phyloP scores from a whole-genome alignment of 139 green algal species.

The Chlorella sp. region DNA sequence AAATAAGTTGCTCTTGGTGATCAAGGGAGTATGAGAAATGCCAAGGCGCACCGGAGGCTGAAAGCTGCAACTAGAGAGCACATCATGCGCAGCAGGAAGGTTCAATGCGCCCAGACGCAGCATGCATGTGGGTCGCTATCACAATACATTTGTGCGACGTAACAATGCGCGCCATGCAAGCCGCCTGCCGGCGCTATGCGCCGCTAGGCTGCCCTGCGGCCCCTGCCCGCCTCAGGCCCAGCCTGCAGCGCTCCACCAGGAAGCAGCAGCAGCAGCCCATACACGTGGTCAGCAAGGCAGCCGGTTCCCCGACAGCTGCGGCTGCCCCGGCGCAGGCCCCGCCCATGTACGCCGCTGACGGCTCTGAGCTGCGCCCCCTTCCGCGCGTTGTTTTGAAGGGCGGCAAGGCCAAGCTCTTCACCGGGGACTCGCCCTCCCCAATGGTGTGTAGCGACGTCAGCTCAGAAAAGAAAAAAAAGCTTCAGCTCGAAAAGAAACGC shows the following conservation, averaged over 20 bases:
- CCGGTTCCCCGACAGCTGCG: background rate
- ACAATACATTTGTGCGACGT: background rate
- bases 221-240: background rate
- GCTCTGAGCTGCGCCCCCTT: background rate
- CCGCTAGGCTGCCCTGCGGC: background rate
- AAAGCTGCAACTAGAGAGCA: background rate
- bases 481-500: too few relatives aligned
- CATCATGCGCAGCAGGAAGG: background rate
- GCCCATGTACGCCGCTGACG: too few relatives aligned
- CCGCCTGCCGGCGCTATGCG: too few relatives aligned
- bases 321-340: background rate
- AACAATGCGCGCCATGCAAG: background rate
- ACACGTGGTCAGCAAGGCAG: background rate
- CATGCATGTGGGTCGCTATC: background rate
- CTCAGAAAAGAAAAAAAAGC: too few relatives aligned
- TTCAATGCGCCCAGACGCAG: background rate
- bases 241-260: background rate
- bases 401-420: constrained; percentile 77
- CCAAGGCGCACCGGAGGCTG: too few relatives aligned
- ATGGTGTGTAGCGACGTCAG: constrained; percentile 11
- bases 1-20: background rate
- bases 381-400: constrained; percentile 71
- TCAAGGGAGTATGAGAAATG: background rate
- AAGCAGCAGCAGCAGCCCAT: background rate
- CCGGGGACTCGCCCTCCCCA: background rate